phyloP scores from a whole-genome alignment of 345 rosid genomes.

The Capsella bursapastoris region DNA sequence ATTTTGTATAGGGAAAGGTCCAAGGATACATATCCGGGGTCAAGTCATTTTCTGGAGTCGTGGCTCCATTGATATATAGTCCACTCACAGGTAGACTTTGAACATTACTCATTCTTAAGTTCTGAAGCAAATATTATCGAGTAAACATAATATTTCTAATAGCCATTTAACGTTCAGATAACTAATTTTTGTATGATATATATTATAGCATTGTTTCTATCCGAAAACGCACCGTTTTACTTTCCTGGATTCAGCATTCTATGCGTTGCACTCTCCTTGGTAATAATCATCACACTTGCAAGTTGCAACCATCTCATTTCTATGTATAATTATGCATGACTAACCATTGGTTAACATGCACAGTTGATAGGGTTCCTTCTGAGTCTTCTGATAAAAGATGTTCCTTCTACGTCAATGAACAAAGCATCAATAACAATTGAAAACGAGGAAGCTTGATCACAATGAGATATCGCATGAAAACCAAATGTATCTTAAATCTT shows the following conservation, averaged over 20 bases:
- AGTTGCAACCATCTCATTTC: not conserved
- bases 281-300: slow-evolving; percentile 15
- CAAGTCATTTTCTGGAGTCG: slow-evolving; percentile 61
- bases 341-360: not conserved
- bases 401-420: slow-evolving; percentile 30
- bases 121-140: no score
- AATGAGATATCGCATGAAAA: not conserved
- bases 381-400: slow-evolving; percentile 57
- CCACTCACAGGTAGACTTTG: slow-evolving; percentile 66
- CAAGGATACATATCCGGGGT: slow-evolving; percentile 81
- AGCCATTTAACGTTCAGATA: no score
- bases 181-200: no score
- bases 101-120: not conserved
- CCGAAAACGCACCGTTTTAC: slow-evolving; percentile 69
- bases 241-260: slow-evolving; percentile 85
- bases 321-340: not conserved
- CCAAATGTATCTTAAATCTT: no score
- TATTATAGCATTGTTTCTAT: slow-evolving; percentile 52
- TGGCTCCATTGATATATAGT: slow-evolving; percentile 73
- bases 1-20: slow-evolving; percentile 60
- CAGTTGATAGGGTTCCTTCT: slow-evolving; percentile 78
- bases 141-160: no score
- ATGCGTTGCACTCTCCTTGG: slow-evolving; percentile 65
- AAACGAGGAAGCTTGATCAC: slow-evolving; percentile 2
- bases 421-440: slow-evolving; percentile 2